These are phyloP conservation scores for Plasmopara viticola DNA, from an alignment of 352 stramenopile genomes.

Conservation along the genomic window DNA sequence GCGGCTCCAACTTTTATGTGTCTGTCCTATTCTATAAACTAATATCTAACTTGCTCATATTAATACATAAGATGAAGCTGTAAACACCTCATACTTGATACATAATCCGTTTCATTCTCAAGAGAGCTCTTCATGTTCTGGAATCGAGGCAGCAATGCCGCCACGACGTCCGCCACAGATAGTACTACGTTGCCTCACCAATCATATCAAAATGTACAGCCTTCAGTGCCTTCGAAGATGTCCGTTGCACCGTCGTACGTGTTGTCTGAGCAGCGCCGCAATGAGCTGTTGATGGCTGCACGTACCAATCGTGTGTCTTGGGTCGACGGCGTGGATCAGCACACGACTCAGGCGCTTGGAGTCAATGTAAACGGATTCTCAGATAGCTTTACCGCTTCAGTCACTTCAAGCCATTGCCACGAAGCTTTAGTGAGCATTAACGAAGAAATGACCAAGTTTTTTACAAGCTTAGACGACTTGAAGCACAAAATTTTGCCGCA, in stretches of 20 bases:
- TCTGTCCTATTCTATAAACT: too few species aligned
- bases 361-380: not conserved
- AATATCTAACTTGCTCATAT: too few species aligned
- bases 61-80: too few species aligned
- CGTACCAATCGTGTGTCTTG: slow-evolving; percentile 62
- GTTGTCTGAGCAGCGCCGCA: slow-evolving; percentile 64
- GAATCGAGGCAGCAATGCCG: slow-evolving; percentile 18
- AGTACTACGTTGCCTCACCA: not conserved
- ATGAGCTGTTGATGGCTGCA: slow-evolving; percentile 64
- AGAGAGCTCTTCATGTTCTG: slow-evolving; percentile 33
- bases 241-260: slow-evolving; percentile 32
- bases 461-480: slow-evolving; percentile 32
- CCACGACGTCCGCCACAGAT: slow-evolving; percentile 6
- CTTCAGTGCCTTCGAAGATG: slow-evolving; percentile 6
- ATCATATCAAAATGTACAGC: slow-evolving; percentile 7
- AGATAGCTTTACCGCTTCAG: not conserved
- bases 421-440: slow-evolving; percentile 41
- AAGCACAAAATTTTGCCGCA: slow-evolving; percentile 35
- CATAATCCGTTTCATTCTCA: not conserved
- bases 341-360: not conserved
- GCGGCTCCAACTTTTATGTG: too few species aligned
- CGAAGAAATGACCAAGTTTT: slow-evolving; percentile 30
- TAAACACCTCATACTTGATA: too few species aligned
- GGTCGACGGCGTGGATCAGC: slow-evolving; percentile 48
- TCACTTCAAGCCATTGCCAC: slow-evolving; percentile 27